Evolutionary conservation across 768 basidiomycete genomes (phyloP), one percentile per base, ranked within the genome.

Genomic region (Porphyrellus cyaneotinctus): DNA sequence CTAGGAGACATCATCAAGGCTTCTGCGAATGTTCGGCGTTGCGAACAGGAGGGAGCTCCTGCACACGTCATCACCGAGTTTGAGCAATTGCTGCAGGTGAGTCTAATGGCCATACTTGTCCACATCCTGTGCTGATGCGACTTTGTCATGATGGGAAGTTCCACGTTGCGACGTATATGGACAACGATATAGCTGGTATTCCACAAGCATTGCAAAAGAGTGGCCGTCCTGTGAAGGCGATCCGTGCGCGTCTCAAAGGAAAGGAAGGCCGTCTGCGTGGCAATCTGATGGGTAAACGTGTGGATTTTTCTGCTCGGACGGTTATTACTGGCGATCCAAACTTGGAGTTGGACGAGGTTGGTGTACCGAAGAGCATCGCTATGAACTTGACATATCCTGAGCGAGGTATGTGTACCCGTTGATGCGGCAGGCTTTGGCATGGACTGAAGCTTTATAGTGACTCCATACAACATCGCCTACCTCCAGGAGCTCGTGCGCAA

Each of bases 271-370:
- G 97, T 64, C 79, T 99, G 47, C 86, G 97, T 70, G 97, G 97
- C 31, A 99, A 98, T 69, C 68, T 99, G 71, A 98, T 98, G 97
- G 97, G 97, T 43, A 98, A 98, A 72, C 93, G 97, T 71, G 97
- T 99, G 49, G 97, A 98, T 65, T 98, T 98, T 70, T 99, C 97
- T 1, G 97, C 97, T 2, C 90, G 97, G 53, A 99, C 95, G 17
- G 97, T 99, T 63, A 99, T 99, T 67, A 98, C 97, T 14, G 97
- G 97, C 67, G 97, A 98, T 71, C 97, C 97, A 6, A 98, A 98
- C 73, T 66, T 99, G 54, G 88, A 95, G 63, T 72, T 98, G 61
- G 97, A 99, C 58, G 88, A 99, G 64, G 97, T 99, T 54, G 97
- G 97, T 38, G 97, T 99, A 1, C 97, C 97, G 10, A 83, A 75